Evolutionary conservation across 805 yeast genomes (phyloP).

Genomic region (Wickerhamiella nectarea): DNA sequence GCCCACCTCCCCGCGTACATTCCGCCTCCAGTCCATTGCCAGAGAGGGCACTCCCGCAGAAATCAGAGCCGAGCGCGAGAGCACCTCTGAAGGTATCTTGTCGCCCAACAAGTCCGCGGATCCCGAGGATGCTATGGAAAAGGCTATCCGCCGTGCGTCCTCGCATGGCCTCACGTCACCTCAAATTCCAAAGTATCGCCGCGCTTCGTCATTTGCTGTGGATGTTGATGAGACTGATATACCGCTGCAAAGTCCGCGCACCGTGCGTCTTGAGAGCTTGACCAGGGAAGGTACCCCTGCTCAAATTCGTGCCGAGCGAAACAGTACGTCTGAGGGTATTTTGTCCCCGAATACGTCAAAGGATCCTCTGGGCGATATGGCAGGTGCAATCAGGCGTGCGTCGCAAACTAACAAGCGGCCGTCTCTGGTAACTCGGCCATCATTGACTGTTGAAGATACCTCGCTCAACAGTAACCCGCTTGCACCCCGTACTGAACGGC

Average conservation of each 20-base stretch:
- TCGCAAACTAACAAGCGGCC: neutral
- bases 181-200: neutral
- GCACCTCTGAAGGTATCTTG: neutral
- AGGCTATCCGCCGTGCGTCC: constrained; percentile 2
- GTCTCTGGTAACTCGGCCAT: neutral
- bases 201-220: neutral
- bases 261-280: neutral
- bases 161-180: neutral
- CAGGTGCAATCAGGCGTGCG: neutral
- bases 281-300: constrained; percentile 1
- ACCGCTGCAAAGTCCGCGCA: neutral
- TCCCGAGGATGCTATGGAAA: neutral
- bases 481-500: neutral
- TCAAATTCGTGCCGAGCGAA: constrained; percentile 5
- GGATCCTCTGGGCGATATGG: constrained; percentile 2
- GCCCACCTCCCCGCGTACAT: neutral
- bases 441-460: neutral
- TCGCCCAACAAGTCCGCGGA: neutral
- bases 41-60: neutral
- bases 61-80: constrained; percentile 2
- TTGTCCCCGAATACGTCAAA: neutral
- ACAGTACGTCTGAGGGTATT: neutral
- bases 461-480: neutral
- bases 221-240: too few relatives aligned
- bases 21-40: neutral